Evolutionary conservation across 345 rosid genomes (phyloP).

Genomic region (Excoecaria cochinchinensis): DNA sequence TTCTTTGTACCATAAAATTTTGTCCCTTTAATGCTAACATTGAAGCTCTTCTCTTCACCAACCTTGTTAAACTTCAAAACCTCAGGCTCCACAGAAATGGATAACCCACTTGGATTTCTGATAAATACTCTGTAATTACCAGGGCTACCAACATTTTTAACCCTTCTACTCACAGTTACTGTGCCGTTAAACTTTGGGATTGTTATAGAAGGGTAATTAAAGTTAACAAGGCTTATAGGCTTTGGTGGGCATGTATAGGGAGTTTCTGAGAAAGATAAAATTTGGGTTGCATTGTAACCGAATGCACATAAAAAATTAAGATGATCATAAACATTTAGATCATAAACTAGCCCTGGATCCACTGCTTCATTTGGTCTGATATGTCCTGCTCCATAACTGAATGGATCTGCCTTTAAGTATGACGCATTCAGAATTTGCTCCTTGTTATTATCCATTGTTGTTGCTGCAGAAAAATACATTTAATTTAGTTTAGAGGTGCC

Average conservation of each 20-base stretch:
- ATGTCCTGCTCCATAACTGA: conserved; percentile 31
- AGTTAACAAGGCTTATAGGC: conserved; percentile 14
- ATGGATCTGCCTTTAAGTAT: conserved; percentile 19
- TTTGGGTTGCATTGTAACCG: conserved; percentile 14
- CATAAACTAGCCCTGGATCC: conserved; percentile 38
- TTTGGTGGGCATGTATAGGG: conserved; percentile 18
- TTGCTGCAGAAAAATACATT: conserved; percentile 15
- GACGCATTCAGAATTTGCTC: conserved; percentile 22
- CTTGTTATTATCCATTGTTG: conserved; percentile 8
- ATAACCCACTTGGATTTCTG: conserved; percentile 20
- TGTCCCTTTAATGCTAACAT: conserved; percentile 13
- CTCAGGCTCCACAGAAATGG: conserved; percentile 22
- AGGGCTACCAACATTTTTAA: conserved; percentile 29
- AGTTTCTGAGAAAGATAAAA: conserved; percentile 14
- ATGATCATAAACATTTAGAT: conserved; percentile 20
- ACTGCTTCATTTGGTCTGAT: conserved; percentile 24
- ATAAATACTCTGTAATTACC: conserved; percentile 12
- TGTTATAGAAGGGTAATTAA: conserved; percentile 33
- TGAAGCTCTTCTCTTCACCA: conserved; percentile 26
- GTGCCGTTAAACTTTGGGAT: conserved; percentile 22
- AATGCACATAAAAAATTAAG: conserved; percentile 28
- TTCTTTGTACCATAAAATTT: conserved; percentile 30
- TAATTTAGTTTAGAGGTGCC: too few species aligned
- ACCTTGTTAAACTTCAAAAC: conserved; percentile 21
- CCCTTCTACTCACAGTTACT: conserved; percentile 19